Conservation (phyloP, 2,329 filamentous ascomycete genomes). For the Venturia effusa region DNA sequence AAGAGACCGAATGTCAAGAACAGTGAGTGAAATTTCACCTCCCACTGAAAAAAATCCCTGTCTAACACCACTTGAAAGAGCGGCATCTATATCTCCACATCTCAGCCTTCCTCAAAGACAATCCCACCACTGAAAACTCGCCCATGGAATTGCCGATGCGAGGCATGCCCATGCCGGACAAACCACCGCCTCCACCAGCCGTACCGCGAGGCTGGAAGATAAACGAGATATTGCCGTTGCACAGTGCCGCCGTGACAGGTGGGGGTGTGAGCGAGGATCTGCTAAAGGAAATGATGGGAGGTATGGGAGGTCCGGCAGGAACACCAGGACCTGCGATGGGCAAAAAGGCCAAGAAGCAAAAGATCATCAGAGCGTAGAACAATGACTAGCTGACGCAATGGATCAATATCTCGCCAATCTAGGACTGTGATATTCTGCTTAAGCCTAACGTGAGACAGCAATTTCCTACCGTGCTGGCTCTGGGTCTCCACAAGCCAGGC, state of each 20-base stretch:
- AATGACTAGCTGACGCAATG: not conserved
- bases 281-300: slow-evolving; percentile 92
- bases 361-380: not conserved
- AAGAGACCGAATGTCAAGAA: slow-evolving; percentile 49
- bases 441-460: no score
- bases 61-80: slow-evolving; percentile 40
- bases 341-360: slow-evolving; percentile 11
- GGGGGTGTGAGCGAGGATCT: slow-evolving; percentile 92
- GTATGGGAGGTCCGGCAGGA: slow-evolving; percentile 47
- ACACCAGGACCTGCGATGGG: not conserved
- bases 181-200: slow-evolving; percentile 52
- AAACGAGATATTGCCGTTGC: slow-evolving; percentile 68
- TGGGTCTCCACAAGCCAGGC: no score
- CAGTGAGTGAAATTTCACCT: slow-evolving; percentile 36
- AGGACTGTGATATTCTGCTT: not conserved
- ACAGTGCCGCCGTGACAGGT: slow-evolving; percentile 81
- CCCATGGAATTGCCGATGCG: slow-evolving; percentile 63
- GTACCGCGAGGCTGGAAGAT: slow-evolving; percentile 85
- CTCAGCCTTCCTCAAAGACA: slow-evolving; percentile 59
- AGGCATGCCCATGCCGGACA: slow-evolving; percentile 57
- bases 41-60: slow-evolving; percentile 5
- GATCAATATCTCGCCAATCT: not conserved
- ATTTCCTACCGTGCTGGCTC: no score
- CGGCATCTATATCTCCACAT: slow-evolving; percentile 81
- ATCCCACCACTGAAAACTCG: slow-evolving; percentile 65